Conservation (phyloP, 2,329 filamentous ascomycete genomes). For the Paradendryphiella salina region DNA sequence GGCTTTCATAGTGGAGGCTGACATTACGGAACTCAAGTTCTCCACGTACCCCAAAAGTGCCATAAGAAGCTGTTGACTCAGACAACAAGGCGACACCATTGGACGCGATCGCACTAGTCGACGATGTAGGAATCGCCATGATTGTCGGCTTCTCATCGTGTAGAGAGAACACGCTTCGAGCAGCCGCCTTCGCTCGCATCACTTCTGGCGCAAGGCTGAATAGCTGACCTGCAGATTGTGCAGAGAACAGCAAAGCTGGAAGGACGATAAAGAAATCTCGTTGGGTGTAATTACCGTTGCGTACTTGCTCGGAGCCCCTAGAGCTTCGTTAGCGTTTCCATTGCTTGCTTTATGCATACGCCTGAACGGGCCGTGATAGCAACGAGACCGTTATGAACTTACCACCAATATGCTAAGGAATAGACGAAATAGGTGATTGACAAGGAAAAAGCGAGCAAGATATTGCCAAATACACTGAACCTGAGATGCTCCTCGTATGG, state of each 20-base stretch:
- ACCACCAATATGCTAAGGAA: conserved; percentile 56
- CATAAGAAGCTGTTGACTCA: conserved; percentile 22
- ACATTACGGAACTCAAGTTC: conserved; percentile 42
- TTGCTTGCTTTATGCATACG: not conserved
- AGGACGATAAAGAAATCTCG: conserved; percentile 53
- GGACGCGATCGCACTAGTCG: not conserved
- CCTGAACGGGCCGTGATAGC: too few species aligned
- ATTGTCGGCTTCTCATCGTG: conserved; percentile 49
- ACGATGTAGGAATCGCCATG: conserved; percentile 22
- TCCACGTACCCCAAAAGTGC: conserved; percentile 27
- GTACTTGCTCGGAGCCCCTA: conserved; percentile 49
- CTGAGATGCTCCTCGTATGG: conserved; percentile 48
- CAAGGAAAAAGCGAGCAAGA: conserved; percentile 51
- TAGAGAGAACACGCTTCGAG: conserved; percentile 50
- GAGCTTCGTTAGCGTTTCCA: not conserved
- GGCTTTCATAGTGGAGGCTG: conserved; percentile 39
- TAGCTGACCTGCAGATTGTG: conserved; percentile 52
- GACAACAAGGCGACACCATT: conserved; percentile 17
- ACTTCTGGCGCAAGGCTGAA: conserved; percentile 54
- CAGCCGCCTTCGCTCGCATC: conserved; percentile 50
- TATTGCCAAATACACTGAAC: conserved; percentile 49
- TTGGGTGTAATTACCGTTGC: conserved; percentile 48
- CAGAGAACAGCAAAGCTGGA: conserved; percentile 53
- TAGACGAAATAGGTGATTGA: conserved; percentile 55
- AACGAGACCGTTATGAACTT: conserved; percentile 11